Conservation (phyloP, 768 basidiomycete genomes). For the Phylloporus arenicola region DNA sequence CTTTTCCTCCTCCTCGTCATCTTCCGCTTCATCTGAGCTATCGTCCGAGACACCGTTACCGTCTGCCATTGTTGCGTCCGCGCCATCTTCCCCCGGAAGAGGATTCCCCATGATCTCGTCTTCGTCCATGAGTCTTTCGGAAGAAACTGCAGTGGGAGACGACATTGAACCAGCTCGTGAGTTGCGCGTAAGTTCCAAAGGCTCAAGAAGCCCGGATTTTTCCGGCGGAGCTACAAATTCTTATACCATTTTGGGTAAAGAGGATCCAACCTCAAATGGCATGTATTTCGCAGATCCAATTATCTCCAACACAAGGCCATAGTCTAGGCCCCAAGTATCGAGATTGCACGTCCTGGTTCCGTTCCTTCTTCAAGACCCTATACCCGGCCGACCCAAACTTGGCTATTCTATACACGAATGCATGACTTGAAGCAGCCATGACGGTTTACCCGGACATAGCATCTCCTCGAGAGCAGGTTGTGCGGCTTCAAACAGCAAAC, state of each 20-base stretch:
- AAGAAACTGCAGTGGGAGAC: conserved; percentile 41
- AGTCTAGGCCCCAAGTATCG: too few species aligned
- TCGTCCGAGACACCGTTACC: conserved; percentile 54
- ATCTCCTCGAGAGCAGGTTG: neutral
- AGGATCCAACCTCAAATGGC: neutral
- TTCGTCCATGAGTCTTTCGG: conserved; percentile 31
- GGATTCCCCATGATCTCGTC: conserved; percentile 62
- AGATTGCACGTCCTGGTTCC: too few species aligned
- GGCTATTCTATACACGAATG: too few species aligned
- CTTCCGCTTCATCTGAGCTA: conserved; percentile 86
- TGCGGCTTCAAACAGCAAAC: neutral
- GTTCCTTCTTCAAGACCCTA: too few species aligned
- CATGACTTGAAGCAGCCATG: too few species aligned
- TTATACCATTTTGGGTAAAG: neutral
- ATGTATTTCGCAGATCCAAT: neutral
- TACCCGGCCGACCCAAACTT: too few species aligned
- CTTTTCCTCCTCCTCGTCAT: conserved; percentile 83
- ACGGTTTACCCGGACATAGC: too few species aligned
- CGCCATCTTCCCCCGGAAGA: conserved; percentile 48
- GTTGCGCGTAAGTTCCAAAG: neutral
- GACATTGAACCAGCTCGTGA: conserved; percentile 41
- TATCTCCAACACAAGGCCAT: too few species aligned
- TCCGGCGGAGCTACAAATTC: conserved; percentile 26
- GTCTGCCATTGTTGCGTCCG: conserved; percentile 48
- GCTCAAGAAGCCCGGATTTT: conserved; percentile 13